phyloP scores from a whole-genome alignment of 441 rosid genomes.

The Pelargonium fulgidum region DNA sequence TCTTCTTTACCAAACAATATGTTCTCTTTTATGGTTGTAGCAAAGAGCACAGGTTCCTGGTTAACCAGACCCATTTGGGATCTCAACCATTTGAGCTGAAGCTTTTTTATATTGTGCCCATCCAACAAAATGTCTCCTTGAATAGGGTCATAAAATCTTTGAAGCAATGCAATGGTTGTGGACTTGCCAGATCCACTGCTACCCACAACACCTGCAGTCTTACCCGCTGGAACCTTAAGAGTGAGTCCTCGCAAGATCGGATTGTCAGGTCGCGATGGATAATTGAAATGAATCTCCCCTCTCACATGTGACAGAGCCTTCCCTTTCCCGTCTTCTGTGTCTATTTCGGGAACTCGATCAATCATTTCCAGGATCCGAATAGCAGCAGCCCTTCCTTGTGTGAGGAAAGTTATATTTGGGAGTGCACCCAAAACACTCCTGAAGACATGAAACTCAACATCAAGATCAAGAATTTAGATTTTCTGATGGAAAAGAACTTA shows the following conservation, averaged over 20 bases:
- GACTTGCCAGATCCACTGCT: conserved; percentile 72
- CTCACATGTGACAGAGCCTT: conserved; percentile 58
- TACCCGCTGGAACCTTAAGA: conserved; percentile 51
- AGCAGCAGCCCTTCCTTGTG: conserved; percentile 50
- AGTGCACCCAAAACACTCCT: conserved; percentile 54
- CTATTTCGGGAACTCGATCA: conserved; percentile 44
- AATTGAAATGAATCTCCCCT: conserved; percentile 50
- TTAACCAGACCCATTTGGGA: conserved; percentile 64
- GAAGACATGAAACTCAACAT: conserved; percentile 18
- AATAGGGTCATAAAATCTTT: conserved; percentile 54
- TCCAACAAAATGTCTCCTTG: conserved; percentile 55
- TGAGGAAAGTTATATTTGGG: conserved; percentile 50
- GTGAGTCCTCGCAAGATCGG: conserved; percentile 48
- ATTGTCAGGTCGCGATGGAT: conserved; percentile 61
- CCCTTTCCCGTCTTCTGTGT: conserved; percentile 51
- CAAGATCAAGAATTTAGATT: background rate
- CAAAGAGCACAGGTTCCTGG: conserved; percentile 68
- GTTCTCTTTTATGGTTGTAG: conserved; percentile 55
- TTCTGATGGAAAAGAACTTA: conserved; percentile 14
- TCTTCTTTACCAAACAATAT: conserved; percentile 62
- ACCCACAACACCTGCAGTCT: conserved; percentile 54
- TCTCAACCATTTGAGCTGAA: conserved; percentile 63
- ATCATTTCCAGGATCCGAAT: conserved; percentile 49
- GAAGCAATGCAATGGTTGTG: conserved; percentile 50
- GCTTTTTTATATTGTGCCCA: conserved; percentile 49